phyloP scores from a whole-genome alignment of 768 basidiomycete genomes.

The Tulasnella sp. region DNA sequence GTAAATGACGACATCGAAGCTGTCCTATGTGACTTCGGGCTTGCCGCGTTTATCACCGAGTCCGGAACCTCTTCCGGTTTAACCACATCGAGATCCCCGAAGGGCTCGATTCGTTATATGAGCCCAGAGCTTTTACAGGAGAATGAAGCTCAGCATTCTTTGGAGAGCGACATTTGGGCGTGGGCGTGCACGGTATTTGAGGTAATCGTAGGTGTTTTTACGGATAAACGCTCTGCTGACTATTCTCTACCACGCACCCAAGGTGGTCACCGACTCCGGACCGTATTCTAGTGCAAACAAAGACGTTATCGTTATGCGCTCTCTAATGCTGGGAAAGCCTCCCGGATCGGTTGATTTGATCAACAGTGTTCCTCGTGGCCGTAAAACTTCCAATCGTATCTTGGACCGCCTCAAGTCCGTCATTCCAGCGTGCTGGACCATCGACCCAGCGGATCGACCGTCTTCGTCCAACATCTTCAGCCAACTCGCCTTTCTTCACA shows the following conservation, averaged over 20 bases:
- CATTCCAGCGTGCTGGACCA: not conserved
- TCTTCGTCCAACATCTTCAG: not conserved
- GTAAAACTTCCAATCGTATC: not conserved
- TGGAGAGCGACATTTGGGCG: not conserved
- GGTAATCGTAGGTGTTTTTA: not conserved
- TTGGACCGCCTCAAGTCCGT: not conserved
- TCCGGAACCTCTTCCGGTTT: not conserved
- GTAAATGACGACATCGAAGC: not conserved
- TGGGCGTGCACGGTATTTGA: not conserved
- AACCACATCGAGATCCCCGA: not conserved
- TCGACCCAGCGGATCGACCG: not conserved
- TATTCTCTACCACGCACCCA: not conserved
- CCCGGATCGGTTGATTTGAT: not conserved
- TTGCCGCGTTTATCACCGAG: not conserved
- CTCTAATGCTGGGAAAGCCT: not conserved
- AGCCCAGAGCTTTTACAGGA: not conserved
- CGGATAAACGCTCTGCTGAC: not conserved
- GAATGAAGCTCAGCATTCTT: not conserved
- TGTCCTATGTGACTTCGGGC: slow-evolving; percentile 19
- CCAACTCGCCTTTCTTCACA: not conserved
- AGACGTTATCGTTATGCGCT: not conserved
- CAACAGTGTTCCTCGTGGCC: not conserved
- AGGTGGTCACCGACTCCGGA: not conserved
- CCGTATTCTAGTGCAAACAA: not conserved
- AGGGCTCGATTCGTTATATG: not conserved